These are phyloP conservation scores for Plicaturopsis crispa DNA, from an alignment of 768 basidiomycete genomes.

Conservation along the genomic window DNA sequence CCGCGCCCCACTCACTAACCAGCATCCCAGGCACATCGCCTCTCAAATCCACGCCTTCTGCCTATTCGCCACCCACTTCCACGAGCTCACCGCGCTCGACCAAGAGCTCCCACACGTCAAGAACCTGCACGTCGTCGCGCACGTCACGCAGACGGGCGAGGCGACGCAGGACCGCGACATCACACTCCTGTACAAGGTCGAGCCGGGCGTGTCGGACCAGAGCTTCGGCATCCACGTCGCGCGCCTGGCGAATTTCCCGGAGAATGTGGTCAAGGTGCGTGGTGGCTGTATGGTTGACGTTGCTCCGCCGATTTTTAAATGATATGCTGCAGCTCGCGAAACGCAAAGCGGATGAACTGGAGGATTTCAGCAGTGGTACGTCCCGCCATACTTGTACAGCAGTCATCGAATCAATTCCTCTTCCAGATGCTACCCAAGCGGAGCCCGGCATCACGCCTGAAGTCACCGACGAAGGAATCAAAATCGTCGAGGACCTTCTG, in stretches of 20 bases:
- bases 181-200: conserved; percentile 86
- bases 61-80: conserved; percentile 96
- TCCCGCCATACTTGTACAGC: neutral
- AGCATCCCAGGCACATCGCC: conserved; percentile 70
- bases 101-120: conserved; percentile 83
- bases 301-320: neutral
- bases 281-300: neutral
- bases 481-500: conserved; percentile 75
- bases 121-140: conserved; percentile 93
- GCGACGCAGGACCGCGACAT: conserved; percentile 50
- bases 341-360: conserved; percentile 85
- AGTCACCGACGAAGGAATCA: conserved; percentile 71
- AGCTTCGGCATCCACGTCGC: conserved; percentile 99
- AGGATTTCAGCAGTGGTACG: conserved; percentile 65
- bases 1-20: neutral
- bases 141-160: conserved; percentile 48
- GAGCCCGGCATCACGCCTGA: conserved; percentile 44
- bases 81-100: conserved; percentile 89
- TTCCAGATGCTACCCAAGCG: conserved; percentile 17
- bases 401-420: no score
- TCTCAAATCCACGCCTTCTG: conserved; percentile 90
- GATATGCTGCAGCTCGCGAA: conserved; percentile 66
- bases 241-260: conserved; percentile 94
- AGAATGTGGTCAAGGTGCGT: conserved; percentile 79
- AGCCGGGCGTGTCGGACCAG: conserved; percentile 90